Base-by-base conservation (phyloP, 2,329 filamentous ascomycete species). In the Epichloe sp. region DNA sequence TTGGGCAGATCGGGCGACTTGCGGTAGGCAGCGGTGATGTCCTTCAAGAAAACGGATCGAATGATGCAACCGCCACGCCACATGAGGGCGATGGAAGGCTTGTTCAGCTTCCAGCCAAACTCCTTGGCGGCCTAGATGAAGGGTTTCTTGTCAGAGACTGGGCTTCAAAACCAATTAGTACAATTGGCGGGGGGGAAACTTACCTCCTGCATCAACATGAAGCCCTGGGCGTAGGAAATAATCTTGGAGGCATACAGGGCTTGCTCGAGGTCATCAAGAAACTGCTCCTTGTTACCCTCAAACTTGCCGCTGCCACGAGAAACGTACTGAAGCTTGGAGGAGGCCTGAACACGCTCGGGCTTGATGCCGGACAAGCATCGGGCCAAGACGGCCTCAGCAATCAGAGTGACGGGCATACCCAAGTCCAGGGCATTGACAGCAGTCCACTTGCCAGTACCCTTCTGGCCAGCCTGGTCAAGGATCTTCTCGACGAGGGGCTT, bases 21-120 rank as follows among this genome's bases (percentile, higher is more conserved):
- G 75, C 91, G 91, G 83, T 96, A 98, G 50, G 93, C 93, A 59
- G 85, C 85, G 63, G 93, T 98, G 75, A 98, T 98, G 71, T 98
- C 91, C 84, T 97, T 97, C 60, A 98, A 78, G 88, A 98, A 98
- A 68, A 98, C 93, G 59, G 93, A 97, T 72, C 93, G 91, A 76
- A 98, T 98, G 65, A 98, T 98, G 82, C 93, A 98, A 63, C 93
- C 93, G 76, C 93, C 93, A 71, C 93, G 88, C 93, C 93, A 98
- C 93, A 98, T 98, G 68, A 98, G 86, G 63, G 93, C 93, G 66
- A 98, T 98, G 63, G 94, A 95, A 59, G 93, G 93, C 86, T 97
- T 97, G 86, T 98, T 96, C 62, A 98, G 85, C 82, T 96, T 96
- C 93, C 93, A 98, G 62, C 75, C 73, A 77, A 94, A 98, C 72